Evolutionary conservation across 2,329 filamentous ascomycete genomes (phyloP).

Genomic region (Fusarium verticillioides): DNA sequence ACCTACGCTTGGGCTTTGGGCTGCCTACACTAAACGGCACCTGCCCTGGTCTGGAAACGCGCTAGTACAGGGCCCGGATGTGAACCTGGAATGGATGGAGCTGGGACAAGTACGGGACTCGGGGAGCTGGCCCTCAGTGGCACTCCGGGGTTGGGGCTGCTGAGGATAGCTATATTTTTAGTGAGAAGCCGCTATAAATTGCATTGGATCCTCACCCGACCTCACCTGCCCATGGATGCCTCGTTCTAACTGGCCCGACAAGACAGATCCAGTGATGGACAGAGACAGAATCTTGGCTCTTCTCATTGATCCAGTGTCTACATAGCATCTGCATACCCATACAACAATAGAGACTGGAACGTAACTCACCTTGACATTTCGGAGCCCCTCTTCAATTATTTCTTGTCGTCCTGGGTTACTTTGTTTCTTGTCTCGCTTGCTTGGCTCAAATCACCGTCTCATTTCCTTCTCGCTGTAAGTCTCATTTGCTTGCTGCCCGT

Average conservation of each 20-base stretch:
- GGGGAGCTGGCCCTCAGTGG: slow-evolving; percentile 1
- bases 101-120: background rate
- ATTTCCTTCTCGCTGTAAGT: slow-evolving; percentile 30
- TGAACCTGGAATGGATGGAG: slow-evolving; percentile 28
- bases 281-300: slow-evolving; percentile 18
- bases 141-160: slow-evolving; percentile 25
- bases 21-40: slow-evolving; percentile 16
- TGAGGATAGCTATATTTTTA: slow-evolving; percentile 24
- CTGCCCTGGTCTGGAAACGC: slow-evolving; percentile 24
- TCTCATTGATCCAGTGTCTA: background rate
- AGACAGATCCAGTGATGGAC: background rate
- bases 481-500: slow-evolving; percentile 39
- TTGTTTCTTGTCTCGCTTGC: slow-evolving; percentile 25
- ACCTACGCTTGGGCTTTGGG: slow-evolving; percentile 9
- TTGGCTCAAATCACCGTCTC: slow-evolving; percentile 34
- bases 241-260: background rate
- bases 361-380: slow-evolving; percentile 21
- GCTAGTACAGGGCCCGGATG: slow-evolving; percentile 23
- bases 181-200: slow-evolving; percentile 26
- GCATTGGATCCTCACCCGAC: background rate
- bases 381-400: slow-evolving; percentile 8
- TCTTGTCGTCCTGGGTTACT: slow-evolving; percentile 31
- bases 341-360: slow-evolving; percentile 26
- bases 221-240: background rate
- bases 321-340: slow-evolving; percentile 1